Base-by-base conservation (phyloP, 441 rosid species). In the Syzygium malaccense region DNA sequence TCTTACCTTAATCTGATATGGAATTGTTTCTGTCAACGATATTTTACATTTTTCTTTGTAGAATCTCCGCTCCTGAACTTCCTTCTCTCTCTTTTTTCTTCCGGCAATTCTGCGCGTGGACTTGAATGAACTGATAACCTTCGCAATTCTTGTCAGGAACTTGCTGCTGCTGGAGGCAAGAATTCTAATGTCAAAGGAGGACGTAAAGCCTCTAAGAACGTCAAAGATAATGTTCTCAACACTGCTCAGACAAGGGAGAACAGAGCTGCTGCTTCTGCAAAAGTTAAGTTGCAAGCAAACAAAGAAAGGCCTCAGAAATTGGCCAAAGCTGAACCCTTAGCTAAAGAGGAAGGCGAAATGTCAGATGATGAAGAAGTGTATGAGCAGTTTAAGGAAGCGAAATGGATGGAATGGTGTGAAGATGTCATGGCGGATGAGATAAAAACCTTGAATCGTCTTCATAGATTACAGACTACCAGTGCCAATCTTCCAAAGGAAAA, bases 361-460 rank as follows among this genome's bases (percentile, higher is more conserved):
- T 98, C 99, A 28, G 99, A 95, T 92, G 92, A 96, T 60, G 99
- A 95, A 89, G 99, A 95, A 92, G 95, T 97, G 54, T 93, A 96
- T 79, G 99, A 96, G 92, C 99, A 98, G 90, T 98, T 98, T 86
- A 98, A 95, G 95, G 99, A 97, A 94, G 97, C 94, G 85, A 97
- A 98, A 92, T 98, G 99, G 99, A 98, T 94, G 98, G 99, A 98
- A 93, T 98, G 99, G 99, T 98, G 99, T 92, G 97, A 96, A 93
- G 99, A 96, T 91, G 98, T 96, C 71, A 95, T 98, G 98, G 93
- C 89, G 68, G 93, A 90, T 90, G 98, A 97, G 92, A 94, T 94
- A 86, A 97, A 92, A 95, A 98, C 99, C 37, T 95, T 98, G 88
- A 92, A 85, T 86, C 98, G 98, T 84, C 94, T 98, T 88, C 96